Evolutionary conservation across 2,329 filamentous ascomycete species (phyloP), one percentile per base, ranked within the genome.

Genomic region (Monilinia vaccinii-corymbosi): DNA sequence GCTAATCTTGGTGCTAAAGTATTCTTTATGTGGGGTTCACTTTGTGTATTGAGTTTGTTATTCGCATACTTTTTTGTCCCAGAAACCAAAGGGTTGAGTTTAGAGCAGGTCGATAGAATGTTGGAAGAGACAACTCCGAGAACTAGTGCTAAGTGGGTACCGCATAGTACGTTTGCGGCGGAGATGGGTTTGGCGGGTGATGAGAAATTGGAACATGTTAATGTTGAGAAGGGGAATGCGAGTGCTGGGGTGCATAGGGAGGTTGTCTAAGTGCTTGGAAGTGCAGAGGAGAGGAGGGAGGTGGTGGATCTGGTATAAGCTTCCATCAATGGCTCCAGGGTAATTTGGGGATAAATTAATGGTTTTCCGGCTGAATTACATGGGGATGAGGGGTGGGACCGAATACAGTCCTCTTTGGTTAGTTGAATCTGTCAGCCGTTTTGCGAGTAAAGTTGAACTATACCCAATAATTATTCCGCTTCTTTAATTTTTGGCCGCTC

Each of bases 51-150:
- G 47, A 79, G 77, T 61, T 77, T 83, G 61, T 70, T 81, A 32
- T 85, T 82, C 70, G 78, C 81, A 52, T 84, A 76, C 71, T 75
- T 81, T 70, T 73, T 85, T 66, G 78, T 90, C 62, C 86, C 86
- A 61, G 87, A 89, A 75, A 89, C 86, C 67, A 90, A 89, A 78
- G 86, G 86, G 56, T 78, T 90, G 5, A 83, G 81, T 3, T 80
- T 89, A 61, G 87, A 91, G 73, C 84, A 89, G 73, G 85, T 89
- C 65, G 87, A 90, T 67, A 81, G 84, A 72, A 79, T 87, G 60
- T 75, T 81, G 73, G 74, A 77, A 61, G 76, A 80, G 64, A 73
- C 74, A 9, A 72, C 69, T 13, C 78, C 79, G 0, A 72, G 78
- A 13, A 67, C 68, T 3, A 67, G 65, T 9, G 36, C 61, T 16